Base-by-base conservation (phyloP, 257 asterid species). In the Solanum chiquidenum region DNA sequence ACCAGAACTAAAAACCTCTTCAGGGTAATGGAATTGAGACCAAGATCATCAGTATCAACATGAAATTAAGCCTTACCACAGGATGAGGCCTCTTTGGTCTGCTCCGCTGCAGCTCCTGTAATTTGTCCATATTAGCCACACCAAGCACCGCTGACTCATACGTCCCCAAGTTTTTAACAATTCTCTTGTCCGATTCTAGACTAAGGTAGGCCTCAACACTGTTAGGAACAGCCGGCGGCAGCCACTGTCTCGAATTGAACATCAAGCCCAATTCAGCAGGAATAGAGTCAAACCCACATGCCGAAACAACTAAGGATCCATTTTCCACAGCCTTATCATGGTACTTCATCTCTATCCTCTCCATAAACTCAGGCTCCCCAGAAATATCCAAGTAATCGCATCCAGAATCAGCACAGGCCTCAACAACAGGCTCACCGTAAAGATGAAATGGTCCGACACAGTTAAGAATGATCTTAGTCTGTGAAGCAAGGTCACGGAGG, bases 281-380 rank as follows among this genome's bases (percentile, higher is more conserved):
- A 58, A 96, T 87, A 1, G 98, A 96, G 16, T 96, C 98, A 49
- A 93, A 95, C 87, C 99, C 99, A 64, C 98, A 96, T 38, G 95
- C 99, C 20, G 98, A 95, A 75, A 96, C 80, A 0, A 96, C 92
- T 92, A 96, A 89, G 6, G 93, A 88, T 6, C 98, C 97, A 85
- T 83, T 94, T 90, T 93, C 95, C 89, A 27, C 92, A 29, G 96
- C 99, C 87, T 91, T 91, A 62, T 90, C 95, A 60, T 94, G 95
- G 90, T 91, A 94, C 52, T 10, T 12, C 1, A 90, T 90, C 89
- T 95, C 99, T 93, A 94, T 92, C 86, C 88, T 92, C 95, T 96
- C 99, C 98, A 95, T 95, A 87, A 96, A 95, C 90, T 95, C 99
- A 9, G 98, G 97, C 87, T 96, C 99, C 27, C 98, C 99, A 42